Percentiles rank a stretch among this genome's conserved stretches.
Evolutionary conservation across 208 protist genomes (phyloP).

Genomic region (Crithidia mellificae): DNA sequence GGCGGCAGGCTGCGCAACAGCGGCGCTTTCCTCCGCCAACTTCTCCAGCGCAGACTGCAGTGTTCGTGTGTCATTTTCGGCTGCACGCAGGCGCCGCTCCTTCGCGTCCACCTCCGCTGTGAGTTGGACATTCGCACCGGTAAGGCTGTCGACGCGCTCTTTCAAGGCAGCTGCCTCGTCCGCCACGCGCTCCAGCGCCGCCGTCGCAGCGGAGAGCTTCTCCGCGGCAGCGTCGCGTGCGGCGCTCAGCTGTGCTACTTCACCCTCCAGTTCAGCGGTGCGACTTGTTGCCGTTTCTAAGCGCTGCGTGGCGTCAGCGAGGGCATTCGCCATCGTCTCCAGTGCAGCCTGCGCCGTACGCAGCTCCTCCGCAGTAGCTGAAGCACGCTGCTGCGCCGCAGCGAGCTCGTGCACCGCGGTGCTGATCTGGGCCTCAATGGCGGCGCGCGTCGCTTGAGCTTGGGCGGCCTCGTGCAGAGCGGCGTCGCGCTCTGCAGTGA

Average conservation of each 20-base stretch:
- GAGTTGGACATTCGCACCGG: background rate
- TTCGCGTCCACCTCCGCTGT: background rate
- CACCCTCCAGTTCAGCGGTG: background rate
- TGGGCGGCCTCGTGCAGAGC: background rate
- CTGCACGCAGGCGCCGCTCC: background rate
- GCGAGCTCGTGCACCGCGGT: background rate
- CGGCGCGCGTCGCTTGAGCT: background rate
- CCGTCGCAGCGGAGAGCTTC: background rate
- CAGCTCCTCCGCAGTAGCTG: too few species aligned
- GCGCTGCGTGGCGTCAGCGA: background rate
- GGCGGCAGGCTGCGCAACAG: background rate
- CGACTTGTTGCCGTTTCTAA: too few species aligned
- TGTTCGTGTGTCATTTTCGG: background rate
- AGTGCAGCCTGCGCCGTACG: conserved; percentile 6
- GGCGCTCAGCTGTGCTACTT: background rate
- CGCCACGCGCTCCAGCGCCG: background rate
- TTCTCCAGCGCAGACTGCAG: background rate
- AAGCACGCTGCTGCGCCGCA: too few species aligned
- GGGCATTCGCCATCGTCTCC: background rate
- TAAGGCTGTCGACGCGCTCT: background rate
- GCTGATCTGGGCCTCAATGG: background rate
- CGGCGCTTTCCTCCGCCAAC: background rate
- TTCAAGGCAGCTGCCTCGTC: background rate
- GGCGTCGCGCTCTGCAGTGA: background rate
- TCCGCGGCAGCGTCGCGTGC: background rate